Conservation (phyloP, 768 basidiomycete genomes). For the Favolaschia claudopus region DNA sequence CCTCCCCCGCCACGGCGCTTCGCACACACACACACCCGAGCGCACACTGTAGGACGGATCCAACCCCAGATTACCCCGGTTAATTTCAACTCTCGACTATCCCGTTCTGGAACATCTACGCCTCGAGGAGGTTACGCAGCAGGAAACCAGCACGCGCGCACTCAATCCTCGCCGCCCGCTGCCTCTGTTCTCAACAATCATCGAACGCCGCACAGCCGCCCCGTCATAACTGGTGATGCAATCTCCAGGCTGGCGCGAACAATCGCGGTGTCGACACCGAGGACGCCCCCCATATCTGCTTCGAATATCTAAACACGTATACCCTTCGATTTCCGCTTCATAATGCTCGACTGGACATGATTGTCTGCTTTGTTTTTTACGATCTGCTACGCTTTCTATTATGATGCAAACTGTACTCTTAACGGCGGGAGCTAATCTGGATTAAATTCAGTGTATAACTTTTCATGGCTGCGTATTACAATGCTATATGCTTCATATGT, state of each 20-base stretch:
- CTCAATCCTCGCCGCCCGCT: slow-evolving; percentile 70
- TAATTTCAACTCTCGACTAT: slow-evolving; percentile 39
- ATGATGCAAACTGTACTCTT: slow-evolving; percentile 17
- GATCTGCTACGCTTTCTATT: slow-evolving; percentile 1
- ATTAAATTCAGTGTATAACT: slow-evolving; percentile 13
- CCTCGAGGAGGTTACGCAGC: slow-evolving; percentile 47
- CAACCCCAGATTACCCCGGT: slow-evolving; percentile 38
- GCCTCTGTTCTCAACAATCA: slow-evolving; percentile 40
- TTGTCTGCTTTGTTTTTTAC: background rate
- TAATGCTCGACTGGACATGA: background rate
- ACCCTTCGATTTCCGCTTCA: slow-evolving; percentile 2
- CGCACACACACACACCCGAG: slow-evolving; percentile 55
- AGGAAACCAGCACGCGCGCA: slow-evolving; percentile 58
- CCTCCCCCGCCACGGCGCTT: slow-evolving; percentile 36
- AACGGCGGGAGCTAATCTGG: slow-evolving; percentile 8
- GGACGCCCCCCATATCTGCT: slow-evolving; percentile 29
- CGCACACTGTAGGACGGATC: slow-evolving; percentile 62
- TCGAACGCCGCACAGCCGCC: slow-evolving; percentile 58
- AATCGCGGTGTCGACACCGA: slow-evolving; percentile 49
- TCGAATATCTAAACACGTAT: slow-evolving; percentile 33
- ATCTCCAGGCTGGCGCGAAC: slow-evolving; percentile 70
- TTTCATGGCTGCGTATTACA: background rate
- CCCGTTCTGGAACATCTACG: slow-evolving; percentile 54
- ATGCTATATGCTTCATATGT: slow-evolving; percentile 1
- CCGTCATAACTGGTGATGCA: slow-evolving; percentile 78